A percentile compares a stretch with the other conserved stretches of the same genome.
Conservation (phyloP, 768 basidiomycete species). For the Hericium rajendrae region DNA sequence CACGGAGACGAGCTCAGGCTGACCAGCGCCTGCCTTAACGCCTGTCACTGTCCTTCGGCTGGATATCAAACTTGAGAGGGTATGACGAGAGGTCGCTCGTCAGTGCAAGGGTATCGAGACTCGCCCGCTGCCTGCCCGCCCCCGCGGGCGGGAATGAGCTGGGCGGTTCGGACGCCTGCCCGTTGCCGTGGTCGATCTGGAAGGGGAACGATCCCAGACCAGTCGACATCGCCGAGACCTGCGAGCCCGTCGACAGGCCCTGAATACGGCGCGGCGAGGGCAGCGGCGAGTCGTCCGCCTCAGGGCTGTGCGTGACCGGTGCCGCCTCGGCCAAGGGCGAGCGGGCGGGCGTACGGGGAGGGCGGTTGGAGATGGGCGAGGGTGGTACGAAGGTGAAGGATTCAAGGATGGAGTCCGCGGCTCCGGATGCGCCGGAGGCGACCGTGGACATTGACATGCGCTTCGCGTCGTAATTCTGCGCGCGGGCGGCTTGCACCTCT, state of each 20-base stretch:
- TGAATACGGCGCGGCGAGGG: conserved; percentile 50
- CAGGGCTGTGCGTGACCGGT: not conserved
- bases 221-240: conserved; percentile 66
- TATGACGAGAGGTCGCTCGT: conserved; percentile 80
- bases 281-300: conserved; percentile 1
- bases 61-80: conserved; percentile 59
- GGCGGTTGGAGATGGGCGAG: conserved; percentile 78
- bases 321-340: conserved; percentile 59
- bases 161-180: not conserved
- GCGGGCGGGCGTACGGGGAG: conserved; percentile 62
- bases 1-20: no score
- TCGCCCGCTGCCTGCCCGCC: conserved; percentile 56
- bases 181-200: conserved; percentile 61
- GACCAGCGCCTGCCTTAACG: not conserved
- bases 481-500: conserved; percentile 44
- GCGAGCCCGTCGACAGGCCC: conserved; percentile 71
- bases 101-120: conserved; percentile 75
- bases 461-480: conserved; percentile 26
- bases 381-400: conserved; percentile 87
- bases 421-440: conserved; percentile 57
- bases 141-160: not conserved
- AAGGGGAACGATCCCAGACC: conserved; percentile 83
- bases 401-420: conserved; percentile 78
- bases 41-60: conserved; percentile 5
- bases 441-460: conserved; percentile 27